Base-by-base conservation (phyloP, 1,139 yeast genomes). In the Pichia sp. region DNA sequence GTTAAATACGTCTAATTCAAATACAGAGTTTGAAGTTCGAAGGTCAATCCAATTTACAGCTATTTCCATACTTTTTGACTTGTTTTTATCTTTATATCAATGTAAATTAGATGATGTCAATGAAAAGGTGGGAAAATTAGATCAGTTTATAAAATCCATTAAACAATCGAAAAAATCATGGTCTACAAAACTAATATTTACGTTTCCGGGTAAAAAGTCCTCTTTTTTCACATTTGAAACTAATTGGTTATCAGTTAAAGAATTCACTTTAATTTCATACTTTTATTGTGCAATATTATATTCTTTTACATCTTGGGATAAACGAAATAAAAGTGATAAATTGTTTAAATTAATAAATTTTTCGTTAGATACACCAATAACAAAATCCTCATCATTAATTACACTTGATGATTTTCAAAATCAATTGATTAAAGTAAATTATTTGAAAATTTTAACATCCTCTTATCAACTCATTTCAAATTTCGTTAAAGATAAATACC, bases 181-280 rank as follows among this genome's bases (percentile, higher is more conserved):
- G 61, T 56, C 33, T 38, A 44, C 23, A 24, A 41, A 3, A 39
- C 43, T 13, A 61, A 64, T 63, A 13, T 37, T 6, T n/a, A 33
- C 9, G 63, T 68, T 70, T 45, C 37, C 14, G 52, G 6, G 35
- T 31, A 43, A 33, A 32, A 21, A 31, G 10, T 14, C 14, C 13
- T 13, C 10, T 4, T 10, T 24, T 29, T 32, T 55, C 15, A 47
- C 54, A 2, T 34, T 57, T 18, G 49, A 51, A 13, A 48, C 65
- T 14, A 48, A 51, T 7, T 73, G 78, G 77, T 47, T 72, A 16
- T 61, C 64, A 26, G 57, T 66, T 2, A 65, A 64, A 31, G 76
- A 72, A 43, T 70, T 69, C 50, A 60, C 64, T 3, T 55, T 69
- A 15, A 42, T 65, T 39, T 62, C 69, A 25, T 70, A 69, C 49